These are phyloP conservation scores for Linderina pennispora DNA, from an alignment of 192 early-diverging fungal species.

Conservation along the genomic window DNA sequence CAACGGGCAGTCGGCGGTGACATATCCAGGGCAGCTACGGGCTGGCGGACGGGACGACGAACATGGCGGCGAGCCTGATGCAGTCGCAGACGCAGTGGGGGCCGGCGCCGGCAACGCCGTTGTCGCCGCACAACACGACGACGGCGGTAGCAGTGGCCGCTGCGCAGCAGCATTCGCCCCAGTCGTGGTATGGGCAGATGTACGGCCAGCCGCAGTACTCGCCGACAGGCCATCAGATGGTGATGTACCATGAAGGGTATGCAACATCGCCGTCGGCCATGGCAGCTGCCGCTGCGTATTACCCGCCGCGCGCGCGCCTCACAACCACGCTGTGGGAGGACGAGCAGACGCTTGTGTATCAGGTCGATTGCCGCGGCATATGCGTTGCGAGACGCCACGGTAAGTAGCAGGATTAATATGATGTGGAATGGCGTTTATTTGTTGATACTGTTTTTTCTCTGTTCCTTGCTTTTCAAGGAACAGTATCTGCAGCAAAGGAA, in stretches of 20 bases:
- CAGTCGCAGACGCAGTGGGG: conserved; percentile 40
- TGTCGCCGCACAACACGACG: conserved; percentile 22
- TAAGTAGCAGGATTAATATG: conserved; percentile 41
- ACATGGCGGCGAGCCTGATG: conserved; percentile 38
- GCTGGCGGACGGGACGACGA: conserved; percentile 32
- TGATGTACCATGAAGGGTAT: conserved; percentile 46
- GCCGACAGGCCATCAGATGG: conserved; percentile 37
- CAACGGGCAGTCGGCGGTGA: conserved; percentile 32
- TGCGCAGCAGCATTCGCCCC: conserved; percentile 33
- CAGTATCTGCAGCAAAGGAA: too few relatives aligned
- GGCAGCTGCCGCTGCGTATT: conserved; percentile 43
- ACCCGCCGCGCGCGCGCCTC: conserved; percentile 39
- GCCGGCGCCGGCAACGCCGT: conserved; percentile 25
- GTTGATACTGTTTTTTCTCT: not conserved
- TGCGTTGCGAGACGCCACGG: conserved; percentile 69
- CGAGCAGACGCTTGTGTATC: conserved; percentile 72
- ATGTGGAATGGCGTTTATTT: not conserved
- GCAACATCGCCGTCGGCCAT: conserved; percentile 33
- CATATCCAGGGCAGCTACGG: conserved; percentile 42
- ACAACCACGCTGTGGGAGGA: conserved; percentile 80
- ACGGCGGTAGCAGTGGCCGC: conserved; percentile 26
- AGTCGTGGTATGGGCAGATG: conserved; percentile 39
- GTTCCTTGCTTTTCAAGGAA: not conserved
- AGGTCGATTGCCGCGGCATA: conserved; percentile 74
- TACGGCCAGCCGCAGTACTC: conserved; percentile 45